Conservation (phyloP, 805 yeast genomes). For the Maudiozyma barnettii region DNA sequence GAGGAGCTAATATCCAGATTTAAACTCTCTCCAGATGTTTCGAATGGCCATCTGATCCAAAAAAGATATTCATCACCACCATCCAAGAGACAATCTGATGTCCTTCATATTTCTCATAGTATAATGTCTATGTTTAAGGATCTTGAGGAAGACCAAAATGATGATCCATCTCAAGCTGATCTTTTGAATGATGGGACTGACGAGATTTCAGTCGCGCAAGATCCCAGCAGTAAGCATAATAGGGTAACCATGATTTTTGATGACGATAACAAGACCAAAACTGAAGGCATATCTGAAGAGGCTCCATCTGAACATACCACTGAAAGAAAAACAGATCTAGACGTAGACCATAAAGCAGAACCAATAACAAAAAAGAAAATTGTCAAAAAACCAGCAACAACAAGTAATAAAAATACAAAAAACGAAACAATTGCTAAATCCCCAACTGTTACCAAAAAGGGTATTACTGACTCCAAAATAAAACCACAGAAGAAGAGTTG, state of each 20-base stretch:
- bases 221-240: constrained; percentile 7
- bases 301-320: not conserved
- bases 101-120: constrained; percentile 14
- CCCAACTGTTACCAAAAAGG: not conserved
- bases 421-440: not conserved
- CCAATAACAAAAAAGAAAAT: too few relatives aligned
- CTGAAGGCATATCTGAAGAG: not conserved
- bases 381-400: not conserved
- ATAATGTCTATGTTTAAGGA: constrained; percentile 26
- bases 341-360: too few relatives aligned
- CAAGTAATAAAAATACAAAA: not conserved
- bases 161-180: constrained; percentile 3
- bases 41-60: constrained; percentile 9
- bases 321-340: too few relatives aligned
- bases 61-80: constrained; percentile 16
- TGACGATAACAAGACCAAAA: constrained; percentile 16
- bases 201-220: not conserved
- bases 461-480: not conserved
- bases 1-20: constrained; percentile 28
- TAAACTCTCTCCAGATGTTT: constrained; percentile 21
- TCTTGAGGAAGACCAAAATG: constrained; percentile 19
- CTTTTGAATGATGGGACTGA: not conserved
- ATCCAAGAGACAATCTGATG: constrained; percentile 5
- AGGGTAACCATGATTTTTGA: constrained; percentile 27
- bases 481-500: constrained; percentile 10